Percentiles rank a stretch among this genome's conserved stretches.
Evolutionary conservation across 1,139 yeast species (phyloP).

Genomic region (Kurtzmaniella quercitrusa): DNA sequence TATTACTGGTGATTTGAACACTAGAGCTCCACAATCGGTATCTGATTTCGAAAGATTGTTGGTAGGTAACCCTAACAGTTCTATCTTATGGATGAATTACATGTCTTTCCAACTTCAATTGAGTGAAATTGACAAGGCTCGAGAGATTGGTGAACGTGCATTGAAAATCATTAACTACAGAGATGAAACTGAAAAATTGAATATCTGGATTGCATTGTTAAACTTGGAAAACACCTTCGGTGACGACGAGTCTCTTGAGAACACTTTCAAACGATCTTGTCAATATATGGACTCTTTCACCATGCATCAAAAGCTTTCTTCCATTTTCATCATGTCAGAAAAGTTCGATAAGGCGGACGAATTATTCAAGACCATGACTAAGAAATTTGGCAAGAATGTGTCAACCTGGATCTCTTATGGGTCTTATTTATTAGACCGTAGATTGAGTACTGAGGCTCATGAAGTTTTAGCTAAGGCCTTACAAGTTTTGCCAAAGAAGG

Average conservation of each 20-base stretch:
- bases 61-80: constrained; percentile 89
- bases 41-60: constrained; percentile 88
- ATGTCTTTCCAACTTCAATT: constrained; percentile 97
- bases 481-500: constrained; percentile 66
- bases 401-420: constrained; percentile 80
- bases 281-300: constrained; percentile 86
- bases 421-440: constrained; percentile 62
- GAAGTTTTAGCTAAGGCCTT: constrained; percentile 69
- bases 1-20: constrained; percentile 75
- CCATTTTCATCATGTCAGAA: constrained; percentile 71
- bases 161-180: constrained; percentile 84
- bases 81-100: constrained; percentile 94
- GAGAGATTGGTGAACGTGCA: constrained; percentile 91
- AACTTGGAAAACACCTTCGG: constrained; percentile 96
- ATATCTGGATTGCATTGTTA: constrained; percentile 92
- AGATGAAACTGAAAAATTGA: constrained; percentile 89
- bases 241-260: constrained; percentile 73
- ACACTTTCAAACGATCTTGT: constrained; percentile 74
- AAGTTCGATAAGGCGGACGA: constrained; percentile 67
- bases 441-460: constrained; percentile 58
- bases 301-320: constrained; percentile 76
- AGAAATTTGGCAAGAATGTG: constrained; percentile 74
- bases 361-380: constrained; percentile 61
- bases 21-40: constrained; percentile 87
- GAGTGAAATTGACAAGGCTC: constrained; percentile 89